phyloP scores from a whole-genome alignment of 179 eudicot genomes.

The Heliamphora pulchella region DNA sequence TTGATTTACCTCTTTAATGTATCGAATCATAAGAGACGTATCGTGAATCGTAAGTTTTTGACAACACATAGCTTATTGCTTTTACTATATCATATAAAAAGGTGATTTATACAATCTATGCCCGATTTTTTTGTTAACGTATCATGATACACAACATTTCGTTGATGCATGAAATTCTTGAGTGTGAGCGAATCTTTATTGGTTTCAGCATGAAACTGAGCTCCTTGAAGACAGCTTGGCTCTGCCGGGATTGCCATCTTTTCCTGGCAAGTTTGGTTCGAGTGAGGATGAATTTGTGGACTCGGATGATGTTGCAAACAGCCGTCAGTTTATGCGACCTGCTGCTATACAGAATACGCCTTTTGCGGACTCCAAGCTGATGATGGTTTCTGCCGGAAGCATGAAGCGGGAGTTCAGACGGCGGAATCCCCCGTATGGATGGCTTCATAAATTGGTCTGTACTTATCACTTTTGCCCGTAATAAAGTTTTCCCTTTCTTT shows the following conservation, averaged over 20 bases:
- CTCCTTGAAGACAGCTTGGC: slow-evolving; percentile 78
- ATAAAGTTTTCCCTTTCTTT: neutral
- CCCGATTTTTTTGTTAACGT: neutral
- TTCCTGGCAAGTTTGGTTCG: slow-evolving; percentile 60
- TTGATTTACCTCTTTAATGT: too few relatives aligned
- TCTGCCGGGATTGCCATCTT: slow-evolving; percentile 61
- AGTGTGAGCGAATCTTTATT: neutral
- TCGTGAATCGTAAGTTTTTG: too few relatives aligned
- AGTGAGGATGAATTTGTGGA: slow-evolving; percentile 90
- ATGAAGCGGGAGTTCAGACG: slow-evolving; percentile 54
- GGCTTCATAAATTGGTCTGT: slow-evolving; percentile 77
- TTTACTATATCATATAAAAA: neutral
- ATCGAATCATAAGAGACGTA: too few relatives aligned
- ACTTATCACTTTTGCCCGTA: neutral
- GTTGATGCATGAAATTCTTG: neutral
- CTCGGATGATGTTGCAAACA: slow-evolving; percentile 60
- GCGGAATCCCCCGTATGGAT: slow-evolving; percentile 40
- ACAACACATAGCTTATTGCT: neutral
- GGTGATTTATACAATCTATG: neutral
- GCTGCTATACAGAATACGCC: slow-evolving; percentile 32
- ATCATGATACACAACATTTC: neutral
- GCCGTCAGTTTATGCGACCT: slow-evolving; percentile 33
- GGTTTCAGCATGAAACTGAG: slow-evolving; percentile 72
- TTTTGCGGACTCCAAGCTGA: slow-evolving; percentile 48
- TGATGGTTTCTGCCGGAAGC: slow-evolving; percentile 41